Evolutionary conservation across 305 asterid genomes (phyloP), one percentile per base, ranked within the genome.

Genomic region (Rubia occidens): DNA sequence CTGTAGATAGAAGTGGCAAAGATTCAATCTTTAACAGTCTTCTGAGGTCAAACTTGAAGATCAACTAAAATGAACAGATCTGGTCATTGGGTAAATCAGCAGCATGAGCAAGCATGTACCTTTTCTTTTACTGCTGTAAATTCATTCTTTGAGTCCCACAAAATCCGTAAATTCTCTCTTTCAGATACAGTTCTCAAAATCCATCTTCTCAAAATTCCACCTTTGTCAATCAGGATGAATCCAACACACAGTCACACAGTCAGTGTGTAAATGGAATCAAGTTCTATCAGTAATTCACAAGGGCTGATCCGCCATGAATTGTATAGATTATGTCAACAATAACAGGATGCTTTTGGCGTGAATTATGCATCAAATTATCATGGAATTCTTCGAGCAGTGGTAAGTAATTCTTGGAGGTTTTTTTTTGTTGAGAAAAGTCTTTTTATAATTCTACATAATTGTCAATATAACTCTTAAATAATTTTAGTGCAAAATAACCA

Each of bases 1-100:
- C 44, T 5, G 20, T 5, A 5, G 54, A 55, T 9, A 35, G 17
- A 39, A 55, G 47, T 69, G 15, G 21, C 0, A 74, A 74, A 74
- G 21, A 24, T 62, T 67, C 55, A 61, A 74, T 74, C 70, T 71
- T 66, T 20, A 71, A 39, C 66, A 67, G 76, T 71, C 76, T 59
- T 68, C 64, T 6, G 54, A 66, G 56, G 79, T 66, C 72, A 76
- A 66, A 76, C 24, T 58, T 54, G 66, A 59, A 54, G 24, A 66
- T 71, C 56, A 32, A 60, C 18, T 67, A 11, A 67, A 62, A 71
- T 76, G 62, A 47, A 67, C 70, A 76, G 76, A 76, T 76, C 80
- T 76, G 71, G 74, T 21, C 21, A 67, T 24, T 60, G 64, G 59
- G 55, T 11, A 60, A 56, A 60, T 61, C 61, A 71, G 6, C 45